Base-by-base conservation (phyloP, 2,329 filamentous ascomycete species). In the Ophioceras dolichostomum region DNA sequence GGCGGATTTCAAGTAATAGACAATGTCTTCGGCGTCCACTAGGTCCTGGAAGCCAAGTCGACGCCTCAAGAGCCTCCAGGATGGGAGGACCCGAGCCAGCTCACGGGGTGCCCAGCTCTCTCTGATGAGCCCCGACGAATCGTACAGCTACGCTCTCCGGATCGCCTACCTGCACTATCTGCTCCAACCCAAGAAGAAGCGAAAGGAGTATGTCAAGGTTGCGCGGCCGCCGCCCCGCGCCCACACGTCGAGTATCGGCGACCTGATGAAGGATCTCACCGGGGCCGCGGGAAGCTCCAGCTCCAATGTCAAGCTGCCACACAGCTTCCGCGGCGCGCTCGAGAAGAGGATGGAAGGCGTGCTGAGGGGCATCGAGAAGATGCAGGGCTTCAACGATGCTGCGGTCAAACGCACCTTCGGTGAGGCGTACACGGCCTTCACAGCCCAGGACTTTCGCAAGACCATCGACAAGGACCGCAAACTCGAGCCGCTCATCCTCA, bases 331-430 rank as follows among this genome's bases (percentile, higher is more conserved):
- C 32, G 47, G 46, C 24, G 58, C 62, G 34, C 57, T 76, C 24
- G 65, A 75, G 52, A 89, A 88, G 60, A 73, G 87, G 43, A 74
- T 94, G 55, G 80, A 83, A 40, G 79, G 79, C 22, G 81, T 94
- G 36, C 62, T 96, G 49, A 75, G 80, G 49, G 87, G 88, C 28
- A 82, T 70, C 43, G 91, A 96, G 61, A 78, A 70, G 47, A 72
- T 89, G 53, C 86, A 84, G 12, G 91, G 93, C 51, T 98, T 83
- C 61, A 84, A 82, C 53, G 91, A 98, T 64, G 69, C 83, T n/a
- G 68, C 81, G 19, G 80, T 98, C 45, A 95, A 94, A 62, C 75
- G 89, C 43, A 93, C 86, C 2, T 98, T 98, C 62, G 91, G 86
- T 39, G 84, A 86, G 46, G 94, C 94, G 45, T 81, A 95, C 55